A percentile compares a stretch with the other conserved stretches of the same genome.
phyloP scores from a whole-genome alignment of 2,329 filamentous ascomycete genomes.

The Colletotrichum orchidophilum region DNA sequence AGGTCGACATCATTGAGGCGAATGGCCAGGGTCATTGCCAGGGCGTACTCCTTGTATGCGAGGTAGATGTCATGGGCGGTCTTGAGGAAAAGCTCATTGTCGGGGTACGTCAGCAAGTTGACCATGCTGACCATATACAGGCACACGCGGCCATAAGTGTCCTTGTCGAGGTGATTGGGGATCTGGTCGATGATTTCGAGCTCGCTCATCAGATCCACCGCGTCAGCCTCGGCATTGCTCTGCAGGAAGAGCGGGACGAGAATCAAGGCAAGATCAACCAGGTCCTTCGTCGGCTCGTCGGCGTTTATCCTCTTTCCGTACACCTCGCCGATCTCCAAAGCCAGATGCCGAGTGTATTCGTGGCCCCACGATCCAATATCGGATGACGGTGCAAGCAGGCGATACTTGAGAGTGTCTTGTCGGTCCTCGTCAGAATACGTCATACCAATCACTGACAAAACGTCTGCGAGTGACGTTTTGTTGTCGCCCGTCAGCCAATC shows the following conservation, averaged over 20 bases:
- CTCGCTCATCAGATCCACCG: conserved; percentile 96
- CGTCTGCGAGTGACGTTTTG: conserved; percentile 92
- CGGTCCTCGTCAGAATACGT: conserved; percentile 97
- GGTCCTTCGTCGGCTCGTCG: conserved; percentile 84
- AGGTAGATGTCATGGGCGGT: conserved; percentile 95
- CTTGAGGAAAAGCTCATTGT: conserved; percentile 94
- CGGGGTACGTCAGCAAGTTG: conserved; percentile 94
- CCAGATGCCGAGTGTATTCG: conserved; percentile 96
- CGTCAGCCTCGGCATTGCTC: conserved; percentile 98
- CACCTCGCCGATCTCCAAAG: conserved; percentile 94
- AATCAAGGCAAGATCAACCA: conserved; percentile 83
- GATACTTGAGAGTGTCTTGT: conserved; percentile 95
- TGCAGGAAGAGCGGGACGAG: conserved; percentile 95
- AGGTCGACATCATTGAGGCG: conserved; percentile 87
- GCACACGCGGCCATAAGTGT: conserved; percentile 93
- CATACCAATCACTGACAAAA: conserved; percentile 97
- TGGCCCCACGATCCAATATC: conserved; percentile 98
- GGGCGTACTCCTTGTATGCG: conserved; percentile 89
- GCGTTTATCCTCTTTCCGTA: conserved; percentile 87
- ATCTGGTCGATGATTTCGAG: conserved; percentile 96
- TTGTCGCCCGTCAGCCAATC: conserved; percentile 86
- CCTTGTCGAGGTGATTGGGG: conserved; percentile 87
- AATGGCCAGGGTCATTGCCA: conserved; percentile 94
- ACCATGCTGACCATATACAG: conserved; percentile 99
- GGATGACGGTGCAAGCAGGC: conserved; percentile 86